phyloP scores from a whole-genome alignment of 768 basidiomycete genomes.

The Macrolepiota dolichaula region DNA sequence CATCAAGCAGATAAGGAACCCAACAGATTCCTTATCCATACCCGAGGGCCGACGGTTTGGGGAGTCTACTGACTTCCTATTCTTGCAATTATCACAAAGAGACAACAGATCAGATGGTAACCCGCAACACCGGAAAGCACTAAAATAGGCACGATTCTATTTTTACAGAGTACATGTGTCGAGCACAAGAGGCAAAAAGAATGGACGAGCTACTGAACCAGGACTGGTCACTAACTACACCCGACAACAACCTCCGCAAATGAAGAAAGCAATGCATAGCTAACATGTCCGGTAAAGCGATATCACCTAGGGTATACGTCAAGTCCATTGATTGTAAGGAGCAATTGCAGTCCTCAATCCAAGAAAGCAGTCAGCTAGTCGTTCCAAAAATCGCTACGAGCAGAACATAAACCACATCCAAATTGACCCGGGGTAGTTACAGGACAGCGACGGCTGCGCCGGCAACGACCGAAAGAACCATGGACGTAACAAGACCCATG shows the following conservation, averaged over 20 bases:
- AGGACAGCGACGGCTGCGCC: slow-evolving; percentile 45
- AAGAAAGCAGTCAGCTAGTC: not conserved
- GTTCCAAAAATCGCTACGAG: not conserved
- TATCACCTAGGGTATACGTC: not conserved
- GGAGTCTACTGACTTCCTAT: no score
- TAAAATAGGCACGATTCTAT: slow-evolving; percentile 5
- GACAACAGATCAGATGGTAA: not conserved
- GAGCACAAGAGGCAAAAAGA: not conserved
- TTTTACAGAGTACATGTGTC: slow-evolving; percentile 6
- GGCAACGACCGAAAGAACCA: slow-evolving; percentile 36
- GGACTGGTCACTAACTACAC: slow-evolving; percentile 4
- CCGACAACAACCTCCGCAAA: not conserved
- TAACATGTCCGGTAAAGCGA: not conserved
- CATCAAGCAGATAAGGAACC: no score
- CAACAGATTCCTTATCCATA: no score
- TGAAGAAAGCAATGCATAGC: not conserved
- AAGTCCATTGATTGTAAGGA: not conserved
- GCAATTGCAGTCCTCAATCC: not conserved
- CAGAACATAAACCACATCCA: not conserved
- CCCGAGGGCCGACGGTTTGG: no score
- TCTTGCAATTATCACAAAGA: not conserved
- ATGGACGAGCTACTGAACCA: slow-evolving; percentile 1
- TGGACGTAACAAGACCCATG: slow-evolving; percentile 5
- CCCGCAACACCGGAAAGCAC: not conserved
- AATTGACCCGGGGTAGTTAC: slow-evolving; percentile 22